Base-by-base conservation (phyloP, 2,329 filamentous ascomycete genomes). In the Cadophora sp. region DNA sequence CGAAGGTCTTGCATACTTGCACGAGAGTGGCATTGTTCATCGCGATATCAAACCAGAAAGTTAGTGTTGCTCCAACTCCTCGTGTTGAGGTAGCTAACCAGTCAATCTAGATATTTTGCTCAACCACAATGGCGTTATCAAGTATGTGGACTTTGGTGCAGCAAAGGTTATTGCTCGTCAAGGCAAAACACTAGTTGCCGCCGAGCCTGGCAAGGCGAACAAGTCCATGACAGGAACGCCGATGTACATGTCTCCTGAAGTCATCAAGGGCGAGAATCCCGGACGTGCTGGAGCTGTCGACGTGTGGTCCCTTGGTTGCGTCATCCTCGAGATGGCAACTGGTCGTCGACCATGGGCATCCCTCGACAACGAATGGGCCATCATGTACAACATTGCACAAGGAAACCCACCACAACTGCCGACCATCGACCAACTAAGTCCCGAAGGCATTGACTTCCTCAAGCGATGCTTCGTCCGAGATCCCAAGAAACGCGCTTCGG, bases 211-310 rank as follows among this genome's bases (percentile, higher is more conserved):
- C n/a, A 85, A 87, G 75, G 87, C 91, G 60, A 94, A 97, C 80
- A 92, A 94, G 77, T 96, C 92, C 43, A 97, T 98, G 90, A 97
- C 94, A 24, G 96, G 96, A 74, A 99, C 96, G 12, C 96, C 96
- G 2, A 99, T 99, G 96, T 99, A 99, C 84, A 99, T 99, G 96
- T 98, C 96, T 7, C 96, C 96, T 5, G 96, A 99, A 83, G 93
- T 97, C 50, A 98, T 99, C 83, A 97, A 94, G 76, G 96, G 96
- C 66, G 91, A 94, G 72, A 90, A 89, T 78, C 83, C 89, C 14
- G 92, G 92, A 65, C 91, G 92, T 72, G 91, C 94, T 68, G 95
- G 94, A 48, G 91, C 94, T 3, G 93, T 97, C 55, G 95, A 99
- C 77, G 90, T 98, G 70, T 99, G 95, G 95, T 97, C 94, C 2